Evolutionary conservation across 805 yeast species (phyloP), one percentile per base, ranked within the genome.

Genomic region (Candida saitoana): DNA sequence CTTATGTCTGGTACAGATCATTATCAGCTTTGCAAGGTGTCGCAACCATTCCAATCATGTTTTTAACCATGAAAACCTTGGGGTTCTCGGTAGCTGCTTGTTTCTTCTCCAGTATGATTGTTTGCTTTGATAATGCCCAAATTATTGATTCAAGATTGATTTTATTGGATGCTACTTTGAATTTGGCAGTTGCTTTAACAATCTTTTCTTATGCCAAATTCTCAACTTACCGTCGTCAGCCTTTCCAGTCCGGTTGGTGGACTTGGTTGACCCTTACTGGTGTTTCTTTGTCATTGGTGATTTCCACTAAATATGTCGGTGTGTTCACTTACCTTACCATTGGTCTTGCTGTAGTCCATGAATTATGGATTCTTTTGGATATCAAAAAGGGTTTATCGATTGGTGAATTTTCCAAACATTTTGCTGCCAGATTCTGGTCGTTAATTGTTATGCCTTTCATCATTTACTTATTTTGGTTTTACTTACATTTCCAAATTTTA

Each of bases 241-340:
- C 98, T 8, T 91, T 87, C 59, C 56, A 86, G 12, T 51, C 51
- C 32, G 48, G 69, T 42, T 93, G 99, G 99, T 87, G 93, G 82
- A 65, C 69, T 38, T 93, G 99, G 99, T 73, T 93, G 37, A 58
- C 73, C 19, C 63, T 78, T 35, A 91, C 98, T 4, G 99, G 99
- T 31, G 69, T 87, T 6, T 73, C 91, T 1, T 74, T 93, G 44
- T 87, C 97, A 0, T 82, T 91, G 59, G 97, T 93, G 24, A 91
- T 93, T 45, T 85, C 96, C 35, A 93, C 97, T 44, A 93, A 93
- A 60, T 90, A 93, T 63, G 96, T 93, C 34, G 99, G 99, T 63
- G 84, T 85, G 6, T 84, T 93, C 71, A 89, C 98, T 0, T 93
- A 84, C 62, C 73, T 82, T 38, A 79, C 95, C 40, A 79, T 93